These are phyloP conservation scores for Polytrichum commune DNA, from an alignment of 225 moss, liverwort and hornwort genomes.

Conservation along the genomic window DNA sequence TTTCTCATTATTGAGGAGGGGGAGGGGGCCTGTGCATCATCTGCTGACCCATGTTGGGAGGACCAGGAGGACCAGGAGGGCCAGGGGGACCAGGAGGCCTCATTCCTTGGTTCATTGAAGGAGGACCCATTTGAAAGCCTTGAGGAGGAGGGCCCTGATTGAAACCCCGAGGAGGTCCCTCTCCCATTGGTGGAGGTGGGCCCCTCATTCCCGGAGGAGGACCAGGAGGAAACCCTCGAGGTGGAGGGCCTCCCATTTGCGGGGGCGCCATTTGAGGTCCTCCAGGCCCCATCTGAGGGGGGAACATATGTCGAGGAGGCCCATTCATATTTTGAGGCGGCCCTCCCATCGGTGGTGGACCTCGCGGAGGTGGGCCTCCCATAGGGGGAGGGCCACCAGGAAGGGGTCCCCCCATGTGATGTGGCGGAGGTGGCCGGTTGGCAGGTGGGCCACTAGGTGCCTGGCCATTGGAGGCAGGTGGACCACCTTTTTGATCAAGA, in stretches of 20 bases:
- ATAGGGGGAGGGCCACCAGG: conserved; percentile 41
- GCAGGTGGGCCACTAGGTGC: conserved; percentile 53
- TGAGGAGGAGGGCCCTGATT: conserved; percentile 44
- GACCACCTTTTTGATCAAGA: conserved; percentile 63
- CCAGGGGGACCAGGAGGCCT: conserved; percentile 41
- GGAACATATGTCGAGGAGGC: conserved; percentile 57
- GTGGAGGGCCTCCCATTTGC: conserved; percentile 48
- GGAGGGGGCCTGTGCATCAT: conserved; percentile 56
- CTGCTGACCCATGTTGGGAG: conserved; percentile 58
- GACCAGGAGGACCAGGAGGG: conserved; percentile 32
- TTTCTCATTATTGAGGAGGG: conserved; percentile 39
- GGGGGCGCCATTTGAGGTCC: conserved; percentile 41
- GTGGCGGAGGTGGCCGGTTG: conserved; percentile 51
- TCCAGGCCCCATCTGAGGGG: conserved; percentile 40
- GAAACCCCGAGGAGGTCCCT: conserved; percentile 51
- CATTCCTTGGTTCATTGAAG: conserved; percentile 54
- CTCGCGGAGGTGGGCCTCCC: conserved; percentile 47
- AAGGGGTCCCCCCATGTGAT: conserved; percentile 57
- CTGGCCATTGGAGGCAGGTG: conserved; percentile 48
- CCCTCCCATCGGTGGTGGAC: conserved; percentile 35
- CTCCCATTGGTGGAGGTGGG: conserved; percentile 38
- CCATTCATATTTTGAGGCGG: conserved; percentile 63
- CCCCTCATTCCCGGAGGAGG: conserved; percentile 46
- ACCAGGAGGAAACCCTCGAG: conserved; percentile 37
- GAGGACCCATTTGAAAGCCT: conserved; percentile 51